Evolutionary conservation across 768 basidiomycete genomes (phyloP), one percentile per base, ranked within the genome.

Genomic region (Boletales sp.): DNA sequence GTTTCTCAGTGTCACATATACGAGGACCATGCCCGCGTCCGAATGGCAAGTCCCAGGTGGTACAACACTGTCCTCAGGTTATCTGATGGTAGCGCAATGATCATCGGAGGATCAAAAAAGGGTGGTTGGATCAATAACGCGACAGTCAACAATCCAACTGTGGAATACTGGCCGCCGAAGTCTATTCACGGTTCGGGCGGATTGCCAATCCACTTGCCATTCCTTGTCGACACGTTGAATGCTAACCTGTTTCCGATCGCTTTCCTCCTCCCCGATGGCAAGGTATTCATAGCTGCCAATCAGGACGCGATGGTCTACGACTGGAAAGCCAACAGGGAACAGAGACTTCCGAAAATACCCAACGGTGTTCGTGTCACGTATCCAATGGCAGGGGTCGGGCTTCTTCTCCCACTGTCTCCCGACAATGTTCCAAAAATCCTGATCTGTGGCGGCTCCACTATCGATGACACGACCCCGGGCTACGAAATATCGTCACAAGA

Each of bases 101-200:
- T 92, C 40, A 76, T 92, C 38, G 89, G 89, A 1, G 90, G 90
- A 14, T 86, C 88, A 8, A 82, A 76, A 57, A 86, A 82, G 63
- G 89, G 89, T 8, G 90, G 88, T 10, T 91, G 88, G 87, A 90
- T 90, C 55, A 90, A 90, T 63, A 91, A 90, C 49, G 77, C 72
- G 21, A 87, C 87, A 4, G 79, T 80, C 51, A 87, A 90, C 70
- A 90, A 90, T 61, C 88, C 89, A 4, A 90, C 87, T 0, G 67
- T 87, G 55, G 87, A 90, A 66, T 93, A 80, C 68, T 94, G 77
- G 64, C 91, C 91, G 30, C 85, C 90, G 1, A 92, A 93, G 65
- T 72, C 74, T 47, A 81, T 90, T 42, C 75, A 83, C 51, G 78
- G 76, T 14, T 83, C 78, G 4, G 79, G 82, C 38, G 89, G 90